Conservation (phyloP, 129 eudicot genomes). For the Artemisia tridentata region DNA sequence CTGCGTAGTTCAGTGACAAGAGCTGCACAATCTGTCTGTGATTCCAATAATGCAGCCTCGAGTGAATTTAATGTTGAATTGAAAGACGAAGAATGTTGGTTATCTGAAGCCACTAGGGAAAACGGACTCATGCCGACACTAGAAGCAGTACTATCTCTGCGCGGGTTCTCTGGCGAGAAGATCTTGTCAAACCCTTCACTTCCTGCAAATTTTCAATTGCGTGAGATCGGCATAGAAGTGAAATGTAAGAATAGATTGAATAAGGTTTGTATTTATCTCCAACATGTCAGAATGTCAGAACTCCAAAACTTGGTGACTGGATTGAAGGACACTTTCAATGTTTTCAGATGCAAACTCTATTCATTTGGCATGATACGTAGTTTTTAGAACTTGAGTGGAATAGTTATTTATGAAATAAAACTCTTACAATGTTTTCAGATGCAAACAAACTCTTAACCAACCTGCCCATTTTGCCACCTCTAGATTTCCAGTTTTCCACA, state of each 20-base stretch:
- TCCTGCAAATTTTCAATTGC: constrained; percentile 53
- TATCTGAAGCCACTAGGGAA: constrained; percentile 26
- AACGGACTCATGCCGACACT: constrained; percentile 37
- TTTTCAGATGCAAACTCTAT: neutral
- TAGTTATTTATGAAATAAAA: too few relatives aligned
- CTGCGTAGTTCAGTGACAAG: constrained; percentile 37
- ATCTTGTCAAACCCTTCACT: constrained; percentile 68
- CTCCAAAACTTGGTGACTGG: too few relatives aligned
- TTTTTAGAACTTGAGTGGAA: too few relatives aligned
- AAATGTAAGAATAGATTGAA: too few relatives aligned
- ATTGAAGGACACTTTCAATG: neutral
- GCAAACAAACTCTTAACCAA: constrained; percentile 8
- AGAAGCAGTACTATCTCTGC: constrained; percentile 29
- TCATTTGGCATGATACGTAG: neutral
- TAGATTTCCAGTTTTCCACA: too few relatives aligned
- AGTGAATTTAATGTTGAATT: constrained; percentile 60
- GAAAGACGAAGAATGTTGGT: constrained; percentile 18
- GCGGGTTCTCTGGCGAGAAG: constrained; percentile 43
- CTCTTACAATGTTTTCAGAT: neutral
- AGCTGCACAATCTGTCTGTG: constrained; percentile 63
- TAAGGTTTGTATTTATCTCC: too few relatives aligned
- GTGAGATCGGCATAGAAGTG: constrained; percentile 5
- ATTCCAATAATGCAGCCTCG: constrained; percentile 54
- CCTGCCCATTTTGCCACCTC: neutral
- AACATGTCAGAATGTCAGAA: too few relatives aligned